Conservation (phyloP, 345 rosid genomes). For the Pistacia vera region DNA sequence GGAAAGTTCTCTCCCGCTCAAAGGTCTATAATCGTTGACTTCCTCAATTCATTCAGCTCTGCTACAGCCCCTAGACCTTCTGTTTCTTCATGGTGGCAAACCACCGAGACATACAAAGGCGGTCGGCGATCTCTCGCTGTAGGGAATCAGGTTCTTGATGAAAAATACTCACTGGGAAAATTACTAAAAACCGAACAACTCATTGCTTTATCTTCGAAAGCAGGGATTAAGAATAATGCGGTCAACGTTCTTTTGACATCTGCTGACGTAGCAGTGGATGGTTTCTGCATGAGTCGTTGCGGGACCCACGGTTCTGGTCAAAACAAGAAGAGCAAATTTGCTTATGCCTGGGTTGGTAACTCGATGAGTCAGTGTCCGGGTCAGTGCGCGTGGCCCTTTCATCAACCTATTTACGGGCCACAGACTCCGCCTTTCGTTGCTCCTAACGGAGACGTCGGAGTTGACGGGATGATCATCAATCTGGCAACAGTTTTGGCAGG, state of each 20-base stretch:
- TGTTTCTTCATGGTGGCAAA: conserved; percentile 58
- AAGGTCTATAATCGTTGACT: conserved; percentile 52
- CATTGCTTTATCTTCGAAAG: conserved; percentile 41
- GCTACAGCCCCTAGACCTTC: conserved; percentile 24
- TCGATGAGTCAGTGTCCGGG: conserved; percentile 75
- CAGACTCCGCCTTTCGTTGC: conserved; percentile 68
- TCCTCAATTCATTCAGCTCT: conserved; percentile 39
- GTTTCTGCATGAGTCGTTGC: conserved; percentile 75
- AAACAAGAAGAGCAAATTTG: conserved; percentile 21
- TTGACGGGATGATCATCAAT: conserved; percentile 86
- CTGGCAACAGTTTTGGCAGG: conserved; percentile 77
- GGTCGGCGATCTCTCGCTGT: conserved; percentile 33
- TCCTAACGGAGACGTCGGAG: conserved; percentile 87
- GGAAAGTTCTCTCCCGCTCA: conserved; percentile 52
- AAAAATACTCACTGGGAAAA: conserved; percentile 58
- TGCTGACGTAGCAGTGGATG: conserved; percentile 66
- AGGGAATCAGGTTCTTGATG: conserved; percentile 57
- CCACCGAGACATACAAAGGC: conserved; percentile 46
- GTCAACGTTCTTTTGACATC: conserved; percentile 72
- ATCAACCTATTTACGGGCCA: conserved; percentile 82
- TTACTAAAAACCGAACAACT: conserved; percentile 34
- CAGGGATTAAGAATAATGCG: conserved; percentile 22
- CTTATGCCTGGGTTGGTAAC: conserved; percentile 84
- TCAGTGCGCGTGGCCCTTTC: conserved; percentile 92
- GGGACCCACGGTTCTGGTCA: conserved; percentile 60